These are phyloP conservation scores for Podaxis sp. DNA, from an alignment of 768 basidiomycete genomes.

Conservation along the genomic window DNA sequence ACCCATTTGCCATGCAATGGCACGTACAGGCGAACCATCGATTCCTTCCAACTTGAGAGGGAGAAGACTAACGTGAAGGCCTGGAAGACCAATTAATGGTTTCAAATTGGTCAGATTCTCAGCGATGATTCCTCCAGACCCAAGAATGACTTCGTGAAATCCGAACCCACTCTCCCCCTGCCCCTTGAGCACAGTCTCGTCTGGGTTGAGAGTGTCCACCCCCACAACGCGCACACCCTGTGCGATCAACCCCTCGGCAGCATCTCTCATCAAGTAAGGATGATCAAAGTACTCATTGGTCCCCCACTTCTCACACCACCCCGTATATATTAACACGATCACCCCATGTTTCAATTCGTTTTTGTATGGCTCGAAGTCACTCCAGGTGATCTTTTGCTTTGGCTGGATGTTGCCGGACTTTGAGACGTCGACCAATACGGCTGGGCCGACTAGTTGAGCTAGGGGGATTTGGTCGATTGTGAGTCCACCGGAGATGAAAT, in stretches of 20 bases:
- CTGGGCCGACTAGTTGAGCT: constrained; percentile 46
- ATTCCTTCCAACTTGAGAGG: constrained; percentile 54
- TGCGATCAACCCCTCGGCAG: constrained; percentile 44
- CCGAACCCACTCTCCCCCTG: constrained; percentile 37
- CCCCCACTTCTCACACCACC: constrained; percentile 59
- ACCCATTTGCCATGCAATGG: constrained; percentile 43
- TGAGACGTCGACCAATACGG: constrained; percentile 49
- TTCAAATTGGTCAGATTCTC: constrained; percentile 65
- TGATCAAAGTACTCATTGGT: constrained; percentile 51
- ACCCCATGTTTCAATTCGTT: constrained; percentile 30
- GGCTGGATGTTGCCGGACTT: constrained; percentile 16
- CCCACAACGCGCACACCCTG: constrained; percentile 56
- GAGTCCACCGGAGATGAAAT: constrained; percentile 56
- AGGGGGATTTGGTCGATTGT: constrained; percentile 59
- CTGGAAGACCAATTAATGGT: constrained; percentile 21
- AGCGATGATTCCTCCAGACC: constrained; percentile 57
- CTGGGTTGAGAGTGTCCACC: constrained; percentile 63
- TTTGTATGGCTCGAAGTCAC: constrained; percentile 33
- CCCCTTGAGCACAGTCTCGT: constrained; percentile 46
- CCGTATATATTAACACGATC: constrained; percentile 55
- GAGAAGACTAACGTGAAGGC: constrained; percentile 42
- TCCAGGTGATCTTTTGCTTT: constrained; percentile 55
- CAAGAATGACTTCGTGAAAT: constrained; percentile 59
- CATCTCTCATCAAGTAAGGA: constrained; percentile 55
- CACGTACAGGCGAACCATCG: constrained; percentile 72